phyloP scores from a whole-genome alignment of 1,139 yeast genomes.

The Sugiyamaella sp. region DNA sequence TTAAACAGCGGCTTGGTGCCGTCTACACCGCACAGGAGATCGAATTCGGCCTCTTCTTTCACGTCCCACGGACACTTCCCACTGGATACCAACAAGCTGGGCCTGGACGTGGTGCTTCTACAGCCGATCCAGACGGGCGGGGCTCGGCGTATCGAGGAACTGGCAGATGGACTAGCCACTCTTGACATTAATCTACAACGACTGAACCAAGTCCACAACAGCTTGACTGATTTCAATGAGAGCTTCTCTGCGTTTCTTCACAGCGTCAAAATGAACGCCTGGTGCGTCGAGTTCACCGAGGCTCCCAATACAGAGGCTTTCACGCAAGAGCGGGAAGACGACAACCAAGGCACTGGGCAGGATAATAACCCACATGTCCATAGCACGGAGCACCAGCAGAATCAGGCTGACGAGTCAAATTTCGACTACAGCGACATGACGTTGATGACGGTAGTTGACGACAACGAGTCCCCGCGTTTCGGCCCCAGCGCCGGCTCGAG shows the following conservation, averaged over 20 bases:
- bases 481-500: not conserved
- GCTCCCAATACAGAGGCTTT: slow-evolving; percentile 44
- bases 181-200: slow-evolving; percentile 56
- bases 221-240: slow-evolving; percentile 59
- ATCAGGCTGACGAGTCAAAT: slow-evolving; percentile 10
- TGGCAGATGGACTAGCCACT: slow-evolving; percentile 58
- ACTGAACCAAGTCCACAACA: slow-evolving; percentile 53
- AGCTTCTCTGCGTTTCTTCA: slow-evolving; percentile 64
- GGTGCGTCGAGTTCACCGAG: slow-evolving; percentile 65
- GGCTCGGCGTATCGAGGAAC: slow-evolving; percentile 39
- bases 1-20: slow-evolving; percentile 8
- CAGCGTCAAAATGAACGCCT: slow-evolving; percentile 67
- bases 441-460: slow-evolving; percentile 17
- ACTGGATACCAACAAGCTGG: slow-evolving; percentile 28
- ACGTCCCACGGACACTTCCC: slow-evolving; percentile 29
- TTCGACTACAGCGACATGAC: slow-evolving; percentile 21
- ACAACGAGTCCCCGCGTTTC: not conserved
- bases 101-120: slow-evolving; percentile 33
- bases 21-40: slow-evolving; percentile 37
- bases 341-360: slow-evolving; percentile 12
- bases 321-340: slow-evolving; percentile 27
- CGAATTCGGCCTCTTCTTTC: slow-evolving; percentile 34
- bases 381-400: not conserved
- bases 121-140: slow-evolving; percentile 14
- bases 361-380: slow-evolving; percentile 2